A percentile compares a stretch with the other conserved stretches of the same genome.
phyloP scores from a whole-genome alignment of 768 basidiomycete genomes.

The Mycena kentingensis region DNA sequence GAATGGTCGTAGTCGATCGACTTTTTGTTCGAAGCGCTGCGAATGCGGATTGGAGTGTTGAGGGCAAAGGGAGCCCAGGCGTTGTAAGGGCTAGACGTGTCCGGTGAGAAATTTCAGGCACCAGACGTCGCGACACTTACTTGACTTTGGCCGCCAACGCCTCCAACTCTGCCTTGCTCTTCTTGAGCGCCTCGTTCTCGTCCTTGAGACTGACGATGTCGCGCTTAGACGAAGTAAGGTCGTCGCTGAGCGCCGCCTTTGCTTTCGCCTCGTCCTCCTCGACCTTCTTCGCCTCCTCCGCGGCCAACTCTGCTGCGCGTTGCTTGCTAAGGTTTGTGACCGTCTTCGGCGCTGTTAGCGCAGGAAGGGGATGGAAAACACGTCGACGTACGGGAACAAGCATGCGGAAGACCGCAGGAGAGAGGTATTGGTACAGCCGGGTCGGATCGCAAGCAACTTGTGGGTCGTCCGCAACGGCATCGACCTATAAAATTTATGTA shows the following conservation, averaged over 20 bases:
- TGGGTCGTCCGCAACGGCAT: slow-evolving; percentile 2
- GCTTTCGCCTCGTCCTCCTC: not conserved
- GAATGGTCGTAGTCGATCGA: not conserved
- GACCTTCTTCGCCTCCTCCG: not conserved
- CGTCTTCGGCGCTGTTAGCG: too few relatives aligned
- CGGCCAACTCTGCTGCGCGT: not conserved
- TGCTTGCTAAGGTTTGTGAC: not conserved
- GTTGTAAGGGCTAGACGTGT: not conserved
- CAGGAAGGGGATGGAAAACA: too few relatives aligned
- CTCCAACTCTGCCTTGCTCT: not conserved
- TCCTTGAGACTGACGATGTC: not conserved
- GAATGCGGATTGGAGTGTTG: not conserved
- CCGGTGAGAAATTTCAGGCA: not conserved
- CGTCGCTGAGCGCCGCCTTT: not conserved
- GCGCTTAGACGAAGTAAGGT: not conserved
- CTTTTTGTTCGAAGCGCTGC: not conserved
- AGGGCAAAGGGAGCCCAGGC: slow-evolving; percentile 1
- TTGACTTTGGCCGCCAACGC: not conserved
- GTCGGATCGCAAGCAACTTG: slow-evolving; percentile 6
- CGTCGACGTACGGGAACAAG: slow-evolving; percentile 5
- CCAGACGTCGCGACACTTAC: not conserved
- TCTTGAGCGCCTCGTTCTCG: not conserved
- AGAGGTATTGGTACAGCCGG: not conserved
- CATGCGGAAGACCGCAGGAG: slow-evolving; percentile 4
- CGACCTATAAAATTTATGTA: slow-evolving; percentile 3